phyloP scores from a whole-genome alignment of 2,329 filamentous ascomycete species.

The Trichoderma sp. region DNA sequence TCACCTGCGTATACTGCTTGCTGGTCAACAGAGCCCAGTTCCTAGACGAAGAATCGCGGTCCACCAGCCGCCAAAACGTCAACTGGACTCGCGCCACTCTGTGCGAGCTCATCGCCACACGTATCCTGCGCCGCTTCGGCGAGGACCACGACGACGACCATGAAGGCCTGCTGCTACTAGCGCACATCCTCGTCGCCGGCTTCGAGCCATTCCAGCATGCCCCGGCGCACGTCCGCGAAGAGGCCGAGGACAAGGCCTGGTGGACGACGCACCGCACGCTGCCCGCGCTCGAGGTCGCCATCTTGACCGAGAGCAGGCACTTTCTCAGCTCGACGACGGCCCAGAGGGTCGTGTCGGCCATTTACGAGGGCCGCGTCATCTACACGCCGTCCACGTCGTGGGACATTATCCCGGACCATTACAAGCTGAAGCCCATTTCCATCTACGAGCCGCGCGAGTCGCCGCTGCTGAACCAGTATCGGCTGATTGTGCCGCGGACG shows the following conservation, averaged over 20 bases:
- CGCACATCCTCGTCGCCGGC: conserved; percentile 78
- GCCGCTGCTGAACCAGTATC: conserved; percentile 80
- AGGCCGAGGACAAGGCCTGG: conserved; percentile 53
- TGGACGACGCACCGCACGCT: conserved; percentile 60
- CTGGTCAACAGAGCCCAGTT: conserved; percentile 82
- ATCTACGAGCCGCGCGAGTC: conserved; percentile 77
- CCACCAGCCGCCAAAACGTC: conserved; percentile 78
- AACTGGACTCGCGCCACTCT: conserved; percentile 75
- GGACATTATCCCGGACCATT: conserved; percentile 82
- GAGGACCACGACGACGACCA: conserved; percentile 66
- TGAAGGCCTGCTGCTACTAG: conserved; percentile 69
- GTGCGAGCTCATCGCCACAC: conserved; percentile 78
- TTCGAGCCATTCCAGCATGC: conserved; percentile 87
- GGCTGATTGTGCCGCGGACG: conserved; percentile 77
- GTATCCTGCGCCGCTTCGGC: conserved; percentile 75
- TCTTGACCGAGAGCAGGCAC: conserved; percentile 77
- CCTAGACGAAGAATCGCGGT: conserved; percentile 72
- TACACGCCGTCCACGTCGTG: conserved; percentile 82
- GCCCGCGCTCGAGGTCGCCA: conserved; percentile 79
- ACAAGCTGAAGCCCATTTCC: conserved; percentile 80
- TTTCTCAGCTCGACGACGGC: conserved; percentile 77
- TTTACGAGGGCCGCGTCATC: conserved; percentile 77
- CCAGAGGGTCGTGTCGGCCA: conserved; percentile 78
- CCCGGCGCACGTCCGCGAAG: conserved; percentile 63
- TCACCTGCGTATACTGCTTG: conserved; percentile 67